Base-by-base conservation (phyloP, 2,329 filamentous ascomycete species). In the Trichophyton benhamiae region DNA sequence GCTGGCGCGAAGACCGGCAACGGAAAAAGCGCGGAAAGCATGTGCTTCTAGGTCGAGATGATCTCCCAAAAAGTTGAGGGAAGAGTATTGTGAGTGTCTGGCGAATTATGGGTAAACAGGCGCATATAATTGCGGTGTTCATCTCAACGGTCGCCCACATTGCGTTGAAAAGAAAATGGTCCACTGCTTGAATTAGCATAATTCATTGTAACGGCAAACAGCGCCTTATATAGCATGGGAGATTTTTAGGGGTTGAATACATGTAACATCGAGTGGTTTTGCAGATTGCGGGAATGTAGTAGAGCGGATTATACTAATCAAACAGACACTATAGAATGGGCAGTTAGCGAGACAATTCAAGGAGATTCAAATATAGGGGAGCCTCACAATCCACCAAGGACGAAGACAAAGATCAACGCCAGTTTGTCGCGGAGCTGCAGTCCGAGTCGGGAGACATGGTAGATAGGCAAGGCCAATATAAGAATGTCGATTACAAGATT, bases 251-350 rank as follows among this genome's bases (percentile, higher is more conserved):
- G 44, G 46, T 30, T 8, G 61, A 60, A 53, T 25, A 65, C 63
- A 65, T 36, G 62, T 63, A 8, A 60, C 55, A 30, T 65, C 62
- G 9, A 49, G 44, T 8, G 48, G 17, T 11, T 36, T 33, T 2
- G 48, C 36, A 8, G 59, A 60, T 41, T 22, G 11, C 11, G 33
- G 9, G 20, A 65, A 59, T 1, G 60, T 63, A 3, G 49, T 63
- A 60, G 74, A 72, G 13, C 76, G 73, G 61, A 78, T 62, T 52
- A 77, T 75, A 11, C 76, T 77, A 2, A 75, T 77, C 42, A 77
- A 65, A 33, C 70, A 74, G 38, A 72, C 70, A 52, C 71, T 22
- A 74, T n/a, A 59, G 25, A n/a, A 22, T 52, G 13, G 17, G 17
- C 25, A 2, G 46, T 27, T 63, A 46, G 58, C 38, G 17, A 44